Conservation (phyloP, 768 basidiomycete species). For the Amyloporia xantha region DNA sequence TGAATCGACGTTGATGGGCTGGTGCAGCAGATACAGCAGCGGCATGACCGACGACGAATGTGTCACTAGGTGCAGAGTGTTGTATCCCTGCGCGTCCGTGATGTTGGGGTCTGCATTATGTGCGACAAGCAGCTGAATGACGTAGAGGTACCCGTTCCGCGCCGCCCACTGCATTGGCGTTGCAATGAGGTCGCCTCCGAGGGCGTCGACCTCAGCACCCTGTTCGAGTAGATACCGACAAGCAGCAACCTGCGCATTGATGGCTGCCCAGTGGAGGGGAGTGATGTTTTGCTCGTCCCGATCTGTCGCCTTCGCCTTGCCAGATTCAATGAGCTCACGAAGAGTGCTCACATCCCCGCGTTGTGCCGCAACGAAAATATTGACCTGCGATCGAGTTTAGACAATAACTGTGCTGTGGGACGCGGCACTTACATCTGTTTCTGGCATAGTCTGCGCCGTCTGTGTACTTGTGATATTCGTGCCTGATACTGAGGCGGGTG, state of each 20-base stretch:
- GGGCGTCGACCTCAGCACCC: conserved; percentile 90
- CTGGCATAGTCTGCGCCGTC: conserved; percentile 28
- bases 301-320: conserved; percentile 64
- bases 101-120: conserved; percentile 92
- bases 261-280: conserved; percentile 96
- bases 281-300: conserved; percentile 90
- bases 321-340: conserved; percentile 62
- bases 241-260: conserved; percentile 88
- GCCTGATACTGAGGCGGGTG: conserved; percentile 31
- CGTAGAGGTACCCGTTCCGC: conserved; percentile 91
- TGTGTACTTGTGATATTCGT: conserved; percentile 43
- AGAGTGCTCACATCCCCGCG: conserved; percentile 71
- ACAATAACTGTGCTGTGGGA: conserved; percentile 5
- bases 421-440: conserved; percentile 33
- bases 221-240: conserved; percentile 85
- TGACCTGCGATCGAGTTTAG: conserved; percentile 31
- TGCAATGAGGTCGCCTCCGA: conserved; percentile 90
- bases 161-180: conserved; percentile 99
- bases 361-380: conserved; percentile 82
- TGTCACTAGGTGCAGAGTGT: conserved; percentile 89
- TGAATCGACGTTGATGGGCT: conserved; percentile 88
- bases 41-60: conserved; percentile 96
- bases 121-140: conserved; percentile 86
- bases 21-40: conserved; percentile 83
- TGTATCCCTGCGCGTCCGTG: conserved; percentile 91